A percentile compares a stretch with the other conserved stretches of the same genome.
Evolutionary conservation across 495 filamentous ascomycete genomes (phyloP).

Genomic region (Neurospora sublineolata): DNA sequence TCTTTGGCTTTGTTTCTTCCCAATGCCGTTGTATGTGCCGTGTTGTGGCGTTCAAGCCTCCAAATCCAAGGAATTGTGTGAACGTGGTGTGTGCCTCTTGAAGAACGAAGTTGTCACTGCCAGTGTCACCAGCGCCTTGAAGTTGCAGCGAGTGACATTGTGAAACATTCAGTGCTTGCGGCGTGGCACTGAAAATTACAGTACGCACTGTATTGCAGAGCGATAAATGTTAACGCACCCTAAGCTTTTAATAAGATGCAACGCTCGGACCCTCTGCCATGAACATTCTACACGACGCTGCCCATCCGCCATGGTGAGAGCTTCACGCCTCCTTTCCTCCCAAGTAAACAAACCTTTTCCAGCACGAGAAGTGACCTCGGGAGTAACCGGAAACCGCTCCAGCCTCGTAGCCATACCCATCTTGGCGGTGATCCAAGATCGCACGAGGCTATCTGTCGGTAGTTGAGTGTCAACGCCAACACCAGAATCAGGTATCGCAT

Average conservation of each 20-base stretch:
- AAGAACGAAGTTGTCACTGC: not conserved
- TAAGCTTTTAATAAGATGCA: not conserved
- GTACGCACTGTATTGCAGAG: not conserved
- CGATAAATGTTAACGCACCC: not conserved
- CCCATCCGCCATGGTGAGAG: not conserved
- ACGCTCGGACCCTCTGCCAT: not conserved
- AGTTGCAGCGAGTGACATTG: not conserved
- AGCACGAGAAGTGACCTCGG: not conserved
- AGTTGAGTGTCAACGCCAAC: not conserved
- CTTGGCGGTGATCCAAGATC: not conserved
- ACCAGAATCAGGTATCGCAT: not conserved
- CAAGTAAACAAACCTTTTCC: not conserved
- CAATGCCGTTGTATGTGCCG: not conserved
- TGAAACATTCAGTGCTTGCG: not conserved
- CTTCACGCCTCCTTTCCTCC: not conserved
- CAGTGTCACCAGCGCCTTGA: not conserved
- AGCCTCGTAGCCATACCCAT: not conserved
- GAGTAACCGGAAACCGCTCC: not conserved
- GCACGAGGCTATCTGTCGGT: not conserved
- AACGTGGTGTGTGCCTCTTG: not conserved
- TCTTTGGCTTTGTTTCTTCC: not conserved
- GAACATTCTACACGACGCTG: not conserved
- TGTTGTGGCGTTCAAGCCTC: not conserved
- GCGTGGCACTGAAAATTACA: not conserved
- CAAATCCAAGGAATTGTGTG: not conserved